These are phyloP conservation scores for Fagus crenata DNA, from an alignment of 306 rosid species.

Conservation along the genomic window DNA sequence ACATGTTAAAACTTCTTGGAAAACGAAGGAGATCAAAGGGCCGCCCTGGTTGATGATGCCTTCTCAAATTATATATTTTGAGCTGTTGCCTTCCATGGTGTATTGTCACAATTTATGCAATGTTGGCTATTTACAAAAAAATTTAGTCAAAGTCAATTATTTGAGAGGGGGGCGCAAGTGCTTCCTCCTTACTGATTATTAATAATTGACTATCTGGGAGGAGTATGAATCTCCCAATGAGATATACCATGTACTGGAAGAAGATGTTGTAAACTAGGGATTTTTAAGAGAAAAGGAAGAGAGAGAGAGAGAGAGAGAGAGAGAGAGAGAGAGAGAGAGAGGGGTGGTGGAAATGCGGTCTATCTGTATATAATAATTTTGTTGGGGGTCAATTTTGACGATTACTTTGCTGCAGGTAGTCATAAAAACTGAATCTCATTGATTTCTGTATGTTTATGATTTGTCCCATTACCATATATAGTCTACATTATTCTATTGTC, in stretches of 20 bases:
- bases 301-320: not conserved
- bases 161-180: not conserved
- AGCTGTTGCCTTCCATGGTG: not conserved
- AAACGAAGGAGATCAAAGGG: constrained; percentile 74
- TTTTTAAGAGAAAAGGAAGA: not conserved
- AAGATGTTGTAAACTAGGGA: not conserved
- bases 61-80: not conserved
- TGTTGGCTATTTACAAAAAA: not conserved
- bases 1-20: constrained; percentile 94
- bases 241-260: not conserved
- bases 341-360: not conserved
- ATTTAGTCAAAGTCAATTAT: not conserved
- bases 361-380: not conserved
- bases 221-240: not conserved
- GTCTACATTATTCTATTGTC: too few species aligned
- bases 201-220: not conserved
- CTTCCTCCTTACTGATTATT: not conserved
- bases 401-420: not conserved
- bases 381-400: not conserved
- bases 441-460: not conserved
- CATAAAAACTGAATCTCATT: not conserved
- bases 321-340: not conserved
- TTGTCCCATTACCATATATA: not conserved
- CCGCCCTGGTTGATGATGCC: constrained; percentile 37
- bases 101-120: not conserved